A percentile compares a stretch with the other conserved stretches of the same genome.
phyloP scores from a whole-genome alignment of 257 asterid species.

The Henckelia pumila region DNA sequence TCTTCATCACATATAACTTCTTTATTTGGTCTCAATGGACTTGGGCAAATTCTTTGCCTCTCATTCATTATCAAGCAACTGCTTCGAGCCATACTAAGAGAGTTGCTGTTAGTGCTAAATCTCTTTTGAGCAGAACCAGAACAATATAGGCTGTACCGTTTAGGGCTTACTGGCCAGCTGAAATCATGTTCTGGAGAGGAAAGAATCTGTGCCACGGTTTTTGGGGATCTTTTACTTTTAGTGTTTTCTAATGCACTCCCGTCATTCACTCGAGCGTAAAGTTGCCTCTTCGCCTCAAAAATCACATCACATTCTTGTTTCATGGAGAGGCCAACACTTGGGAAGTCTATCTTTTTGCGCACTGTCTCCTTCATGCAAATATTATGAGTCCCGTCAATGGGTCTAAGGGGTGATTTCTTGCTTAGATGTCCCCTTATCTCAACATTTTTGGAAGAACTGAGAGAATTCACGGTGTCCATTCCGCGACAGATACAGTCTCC shows the following conservation, averaged over 20 bases:
- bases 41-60: conserved; percentile 17
- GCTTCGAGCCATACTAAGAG: conserved; percentile 15
- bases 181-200: conserved; percentile 52
- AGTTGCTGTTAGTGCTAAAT: conserved; percentile 25
- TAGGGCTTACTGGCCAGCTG: conserved; percentile 40
- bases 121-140: conserved; percentile 36
- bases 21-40: conserved; percentile 29
- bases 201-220: conserved; percentile 56
- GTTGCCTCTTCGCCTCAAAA: conserved; percentile 78
- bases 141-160: conserved; percentile 25
- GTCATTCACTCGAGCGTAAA: conserved; percentile 51
- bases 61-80: conserved; percentile 23
- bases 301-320: conserved; percentile 45
- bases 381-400: conserved; percentile 26
- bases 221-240: conserved; percentile 33
- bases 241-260: conserved; percentile 24
- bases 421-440: conserved; percentile 24
- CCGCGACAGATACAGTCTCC: conserved; percentile 23
- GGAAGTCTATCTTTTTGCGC: conserved; percentile 31
- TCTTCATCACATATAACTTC: conserved; percentile 25
- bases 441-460: conserved; percentile 23
- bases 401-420: conserved; percentile 16
- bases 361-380: conserved; percentile 21
- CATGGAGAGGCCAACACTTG: conserved; percentile 31
- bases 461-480: conserved; percentile 22